Percentiles rank a stretch among this genome's conserved stretches.
Conservation (phyloP, 805 yeast genomes). For the Myxozyma vanderwaltii region DNA sequence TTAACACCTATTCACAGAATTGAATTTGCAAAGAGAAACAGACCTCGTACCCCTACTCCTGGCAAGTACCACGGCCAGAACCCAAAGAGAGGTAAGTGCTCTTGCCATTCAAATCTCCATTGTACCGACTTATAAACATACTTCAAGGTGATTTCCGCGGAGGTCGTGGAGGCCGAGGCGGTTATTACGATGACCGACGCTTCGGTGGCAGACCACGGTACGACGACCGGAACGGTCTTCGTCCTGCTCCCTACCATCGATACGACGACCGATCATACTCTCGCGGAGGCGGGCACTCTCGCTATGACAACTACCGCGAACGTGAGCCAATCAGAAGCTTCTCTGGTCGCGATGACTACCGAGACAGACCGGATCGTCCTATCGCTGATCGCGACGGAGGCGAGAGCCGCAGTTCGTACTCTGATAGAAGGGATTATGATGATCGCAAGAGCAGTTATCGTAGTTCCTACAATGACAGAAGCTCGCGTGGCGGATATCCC, state of each 20-base stretch:
- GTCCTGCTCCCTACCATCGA: slow-evolving; percentile 22
- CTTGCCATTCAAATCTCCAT: not conserved
- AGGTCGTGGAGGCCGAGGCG: slow-evolving; percentile 24
- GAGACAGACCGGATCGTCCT: not conserved
- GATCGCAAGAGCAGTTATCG: slow-evolving; percentile 6
- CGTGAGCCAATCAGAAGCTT: slow-evolving; percentile 12
- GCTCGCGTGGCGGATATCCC: not conserved
- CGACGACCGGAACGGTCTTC: slow-evolving; percentile 14
- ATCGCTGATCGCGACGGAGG: not conserved
- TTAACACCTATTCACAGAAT: slow-evolving; percentile 37
- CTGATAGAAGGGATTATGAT: slow-evolving; percentile 8
- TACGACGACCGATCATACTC: slow-evolving; percentile 1
- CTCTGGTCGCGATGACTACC: slow-evolving; percentile 5
- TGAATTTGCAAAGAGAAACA: slow-evolving; percentile 49
- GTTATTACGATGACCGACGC: slow-evolving; percentile 18
- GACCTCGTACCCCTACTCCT: slow-evolving; percentile 46
- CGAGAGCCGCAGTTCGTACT: not conserved
- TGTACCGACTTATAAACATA: not conserved
- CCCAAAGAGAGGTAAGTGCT: slow-evolving; percentile 16
- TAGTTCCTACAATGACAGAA: not conserved
- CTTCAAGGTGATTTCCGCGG: slow-evolving; percentile 15
- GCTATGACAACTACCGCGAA: slow-evolving; percentile 16
- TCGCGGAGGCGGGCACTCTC: not conserved
- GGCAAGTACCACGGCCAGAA: slow-evolving; percentile 43
- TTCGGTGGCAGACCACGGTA: slow-evolving; percentile 4